A percentile compares a stretch with the other conserved stretches of the same genome.
Conservation (phyloP, 2,329 filamentous ascomycete species). For the Xylaria sp. region DNA sequence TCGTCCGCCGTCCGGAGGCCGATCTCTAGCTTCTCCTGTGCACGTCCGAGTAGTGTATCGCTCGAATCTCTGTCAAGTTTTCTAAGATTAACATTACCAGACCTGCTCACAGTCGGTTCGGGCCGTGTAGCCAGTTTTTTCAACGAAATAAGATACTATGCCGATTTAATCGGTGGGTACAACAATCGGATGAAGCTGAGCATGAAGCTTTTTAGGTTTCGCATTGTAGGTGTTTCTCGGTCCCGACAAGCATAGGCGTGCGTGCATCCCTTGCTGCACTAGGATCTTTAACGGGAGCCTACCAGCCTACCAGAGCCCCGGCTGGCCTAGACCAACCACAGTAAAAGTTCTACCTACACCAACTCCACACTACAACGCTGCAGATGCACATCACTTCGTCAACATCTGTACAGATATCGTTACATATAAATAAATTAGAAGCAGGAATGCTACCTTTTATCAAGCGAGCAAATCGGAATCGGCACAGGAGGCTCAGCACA, state of each 20-base stretch:
- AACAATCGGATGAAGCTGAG: conserved; percentile 19
- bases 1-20: conserved; percentile 14
- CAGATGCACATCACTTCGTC: too few species aligned
- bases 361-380: too few species aligned
- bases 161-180: background rate
- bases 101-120: background rate
- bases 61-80: background rate
- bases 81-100: background rate
- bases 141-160: background rate
- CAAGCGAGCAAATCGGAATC: too few species aligned
- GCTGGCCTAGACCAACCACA: background rate
- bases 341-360: background rate
- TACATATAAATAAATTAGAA: too few species aligned
- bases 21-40: conserved; percentile 2
- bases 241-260: conserved; percentile 22
- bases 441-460: too few species aligned
- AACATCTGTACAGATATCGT: too few species aligned
- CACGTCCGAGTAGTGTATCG: background rate
- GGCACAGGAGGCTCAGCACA: too few species aligned
- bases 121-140: background rate
- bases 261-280: conserved; percentile 1
- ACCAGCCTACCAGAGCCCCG: background rate
- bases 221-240: conserved; percentile 13
- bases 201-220: conserved; percentile 5
- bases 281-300: conserved; percentile 2